Percentiles rank a stretch among this genome's conserved stretches.
Evolutionary conservation across 768 basidiomycete genomes (phyloP).

Genomic region (Serendipita sp.): DNA sequence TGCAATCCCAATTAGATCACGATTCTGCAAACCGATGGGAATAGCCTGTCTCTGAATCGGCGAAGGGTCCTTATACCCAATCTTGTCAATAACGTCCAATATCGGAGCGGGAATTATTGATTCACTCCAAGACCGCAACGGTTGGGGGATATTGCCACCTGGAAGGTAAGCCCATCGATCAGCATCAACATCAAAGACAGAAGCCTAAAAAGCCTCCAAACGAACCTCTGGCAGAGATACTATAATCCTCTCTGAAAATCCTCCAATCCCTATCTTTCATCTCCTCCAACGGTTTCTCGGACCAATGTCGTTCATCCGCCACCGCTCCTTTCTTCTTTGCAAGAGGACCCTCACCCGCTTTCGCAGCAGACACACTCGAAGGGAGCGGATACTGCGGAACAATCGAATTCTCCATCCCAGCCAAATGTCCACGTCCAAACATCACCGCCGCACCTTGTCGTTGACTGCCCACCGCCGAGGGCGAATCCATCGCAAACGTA

Average conservation of each 20-base stretch:
- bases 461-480: constrained; percentile 50
- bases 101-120: constrained; percentile 66
- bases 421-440: constrained; percentile 72
- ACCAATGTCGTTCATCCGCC: constrained; percentile 88
- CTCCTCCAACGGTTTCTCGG: constrained; percentile 77
- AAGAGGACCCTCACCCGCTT: constrained; percentile 16
- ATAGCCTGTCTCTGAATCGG: constrained; percentile 98
- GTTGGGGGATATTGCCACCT: constrained; percentile 91
- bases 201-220: constrained; percentile 5
- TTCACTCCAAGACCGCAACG: constrained; percentile 83
- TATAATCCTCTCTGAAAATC: constrained; percentile 97
- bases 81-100: constrained; percentile 66
- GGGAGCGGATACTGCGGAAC: background rate
- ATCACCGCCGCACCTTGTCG: constrained; percentile 74
- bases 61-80: constrained; percentile 95
- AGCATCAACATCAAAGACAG: background rate
- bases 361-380: background rate
- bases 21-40: constrained; percentile 91
- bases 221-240: constrained; percentile 77
- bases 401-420: constrained; percentile 50
- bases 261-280: constrained; percentile 99
- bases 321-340: constrained; percentile 46
- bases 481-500: constrained; percentile 65
- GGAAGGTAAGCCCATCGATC: background rate
- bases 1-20: constrained; percentile 96